Percentiles rank a stretch among this genome's conserved stretches.
Conservation (phyloP, 306 rosid genomes). For the Trifolium repens region DNA sequence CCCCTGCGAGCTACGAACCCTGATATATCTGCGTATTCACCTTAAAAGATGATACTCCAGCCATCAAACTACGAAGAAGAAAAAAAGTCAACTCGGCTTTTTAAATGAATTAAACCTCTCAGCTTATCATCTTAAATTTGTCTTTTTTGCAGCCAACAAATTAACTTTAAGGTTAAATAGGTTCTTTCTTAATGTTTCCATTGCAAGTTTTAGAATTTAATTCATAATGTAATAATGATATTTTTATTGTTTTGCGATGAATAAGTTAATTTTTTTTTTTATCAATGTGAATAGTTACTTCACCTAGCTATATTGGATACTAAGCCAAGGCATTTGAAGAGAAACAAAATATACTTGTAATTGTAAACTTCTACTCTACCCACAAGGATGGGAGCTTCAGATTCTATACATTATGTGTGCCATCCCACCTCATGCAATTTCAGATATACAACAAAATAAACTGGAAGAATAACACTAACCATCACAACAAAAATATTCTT, state of each 20-base stretch:
- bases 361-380: too few species aligned
- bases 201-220: neutral
- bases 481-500: slow-evolving; percentile 16
- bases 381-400: neutral
- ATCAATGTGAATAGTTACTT: too few species aligned
- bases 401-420: neutral
- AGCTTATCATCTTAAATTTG: neutral
- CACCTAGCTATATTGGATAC: too few species aligned
- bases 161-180: neutral
- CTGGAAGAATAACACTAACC: neutral
- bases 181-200: neutral
- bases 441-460: neutral
- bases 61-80: too few species aligned
- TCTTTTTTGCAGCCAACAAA: neutral
- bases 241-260: neutral
- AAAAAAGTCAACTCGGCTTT: neutral
- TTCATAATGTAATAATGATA: neutral
- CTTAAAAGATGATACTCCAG: too few species aligned
- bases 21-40: too few species aligned
- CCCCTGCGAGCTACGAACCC: too few species aligned
- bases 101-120: neutral
- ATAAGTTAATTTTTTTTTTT: neutral
- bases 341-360: too few species aligned
- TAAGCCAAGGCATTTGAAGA: too few species aligned
- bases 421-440: neutral